Percentiles rank a stretch among this genome's conserved stretches.
These are phyloP conservation scores for Salix arbutifolia DNA, from an alignment of 345 rosid genomes.

Conservation along the genomic window DNA sequence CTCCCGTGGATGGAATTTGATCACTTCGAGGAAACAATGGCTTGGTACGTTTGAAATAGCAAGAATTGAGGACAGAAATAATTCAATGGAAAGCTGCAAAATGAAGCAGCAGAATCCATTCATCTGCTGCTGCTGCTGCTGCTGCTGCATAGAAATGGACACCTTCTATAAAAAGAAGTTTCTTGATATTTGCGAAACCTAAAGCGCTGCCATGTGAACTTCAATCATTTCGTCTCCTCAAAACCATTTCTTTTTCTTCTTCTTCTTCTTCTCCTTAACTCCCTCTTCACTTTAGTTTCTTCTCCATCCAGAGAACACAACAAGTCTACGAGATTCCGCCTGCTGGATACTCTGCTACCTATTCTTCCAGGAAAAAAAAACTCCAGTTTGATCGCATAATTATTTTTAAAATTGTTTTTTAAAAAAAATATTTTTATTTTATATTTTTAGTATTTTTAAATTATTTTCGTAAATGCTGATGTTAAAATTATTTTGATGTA, in stretches of 20 bases:
- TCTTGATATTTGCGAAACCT: neutral
- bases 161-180: neutral
- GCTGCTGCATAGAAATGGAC: neutral
- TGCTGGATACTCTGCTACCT: no score
- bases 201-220: neutral
- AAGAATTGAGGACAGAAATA: neutral
- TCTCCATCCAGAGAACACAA: no score
- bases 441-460: no score
- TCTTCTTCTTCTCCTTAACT: neutral
- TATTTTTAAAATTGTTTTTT: no score
- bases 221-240: neutral
- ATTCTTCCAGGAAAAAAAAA: no score
- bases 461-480: no score
- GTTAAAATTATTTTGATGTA: no score
- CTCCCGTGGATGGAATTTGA: neutral
- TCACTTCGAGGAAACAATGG: neutral
- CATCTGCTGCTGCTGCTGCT: no score
- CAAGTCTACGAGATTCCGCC: no score
- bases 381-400: no score
- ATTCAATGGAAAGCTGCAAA: neutral
- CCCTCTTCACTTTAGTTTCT: neutral
- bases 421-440: no score
- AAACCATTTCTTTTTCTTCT: neutral
- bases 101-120: neutral
- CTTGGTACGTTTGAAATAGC: neutral